Base-by-base conservation (phyloP, 1,284 basidiomycete species). In the Neotropicomus parvogracilis region DNA sequence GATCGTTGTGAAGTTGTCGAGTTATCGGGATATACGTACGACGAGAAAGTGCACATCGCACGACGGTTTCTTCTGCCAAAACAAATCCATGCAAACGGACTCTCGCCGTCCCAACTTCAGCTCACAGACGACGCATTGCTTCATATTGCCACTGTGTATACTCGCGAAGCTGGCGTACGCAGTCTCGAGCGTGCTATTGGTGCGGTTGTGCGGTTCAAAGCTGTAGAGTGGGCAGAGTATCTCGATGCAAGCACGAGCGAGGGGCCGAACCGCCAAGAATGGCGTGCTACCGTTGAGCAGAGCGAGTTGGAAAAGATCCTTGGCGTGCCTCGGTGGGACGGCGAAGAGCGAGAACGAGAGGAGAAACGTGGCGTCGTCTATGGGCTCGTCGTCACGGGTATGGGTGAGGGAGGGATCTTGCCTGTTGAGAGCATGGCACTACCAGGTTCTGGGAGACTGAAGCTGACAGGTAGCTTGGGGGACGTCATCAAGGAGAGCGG, bases 401-500 rank as follows among this genome's bases (percentile, higher is more conserved):
- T 86, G 68, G 91, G 92, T 2, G 90, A 91, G 58, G 91, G 93
- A 21, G 88, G 88, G 1, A 85, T 94, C 49, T 60, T 95, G 39
- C 88, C 88, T 7, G 86, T 94, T 17, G 90, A 94, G 70, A 88
- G 81, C 34, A 80, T 83, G 24, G 75, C 78, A 9, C 74, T 91
- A 3, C 88, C 88, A 3, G 90, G 89, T 3, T 69, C 66, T 16
- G 89, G 89, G 3, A 69, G 71, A 55, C 69, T 93, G 58, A 86
- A 83, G 67, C 67, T 92, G 54, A 94, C 91, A 0, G 91, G 91
- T 10, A 88, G 85, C 54, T 66, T 93, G 35, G 88, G 88, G 6
- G 87, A 89, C 43, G 87, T 94, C 36, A 92, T 95, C 70, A 88
- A 89, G 67, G 92, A 95, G 72, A 91, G 87, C 53, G 92, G 83